These are phyloP conservation scores for Aspergillus neoniger DNA, from an alignment of 2,329 filamentous ascomycete genomes.

Conservation along the genomic window DNA sequence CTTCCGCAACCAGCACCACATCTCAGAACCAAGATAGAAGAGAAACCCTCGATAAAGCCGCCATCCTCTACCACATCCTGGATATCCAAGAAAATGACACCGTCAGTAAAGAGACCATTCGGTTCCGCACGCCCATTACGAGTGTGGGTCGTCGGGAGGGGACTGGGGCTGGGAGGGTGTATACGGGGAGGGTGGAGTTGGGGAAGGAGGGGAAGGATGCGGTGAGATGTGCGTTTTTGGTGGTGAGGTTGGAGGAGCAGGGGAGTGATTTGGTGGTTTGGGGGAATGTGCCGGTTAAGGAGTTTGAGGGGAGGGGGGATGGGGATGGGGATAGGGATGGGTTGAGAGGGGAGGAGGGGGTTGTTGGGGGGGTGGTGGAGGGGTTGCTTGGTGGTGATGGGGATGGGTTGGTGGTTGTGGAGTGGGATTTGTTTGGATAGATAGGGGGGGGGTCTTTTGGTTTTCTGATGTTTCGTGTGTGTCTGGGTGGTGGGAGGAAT, in stretches of 20 bases:
- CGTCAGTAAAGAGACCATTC: slow-evolving; percentile 51
- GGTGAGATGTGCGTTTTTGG: slow-evolving; percentile 65
- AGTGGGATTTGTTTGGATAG: slow-evolving; percentile 72
- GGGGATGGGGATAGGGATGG: slow-evolving; percentile 71
- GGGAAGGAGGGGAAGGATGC: slow-evolving; percentile 14
- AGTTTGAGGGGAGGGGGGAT: slow-evolving; percentile 68
- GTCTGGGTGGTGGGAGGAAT: background rate
- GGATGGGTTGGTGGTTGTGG: slow-evolving; percentile 69
- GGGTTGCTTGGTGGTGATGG: slow-evolving; percentile 57
- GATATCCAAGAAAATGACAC: slow-evolving; percentile 56
- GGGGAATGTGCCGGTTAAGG: slow-evolving; percentile 83
- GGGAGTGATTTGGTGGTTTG: slow-evolving; percentile 80
- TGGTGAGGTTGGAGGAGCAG: slow-evolving; percentile 74
- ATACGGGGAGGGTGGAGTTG: slow-evolving; percentile 21
- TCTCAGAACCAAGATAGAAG: background rate
- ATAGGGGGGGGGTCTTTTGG: background rate
- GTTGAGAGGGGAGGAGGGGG: slow-evolving; percentile 52
- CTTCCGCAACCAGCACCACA: slow-evolving; percentile 52
- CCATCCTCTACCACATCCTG: slow-evolving; percentile 53
- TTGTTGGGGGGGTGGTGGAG: slow-evolving; percentile 59
- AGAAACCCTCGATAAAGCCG: slow-evolving; percentile 55
- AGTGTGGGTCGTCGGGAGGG: background rate
- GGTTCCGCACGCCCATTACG: no score
- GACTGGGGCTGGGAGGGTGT: slow-evolving; percentile 7
- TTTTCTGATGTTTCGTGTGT: no score